A percentile compares a stretch with the other conserved stretches of the same genome.
These are phyloP conservation scores for Solanum habrochaites DNA, from an alignment of 257 asterid species.

Conservation along the genomic window DNA sequence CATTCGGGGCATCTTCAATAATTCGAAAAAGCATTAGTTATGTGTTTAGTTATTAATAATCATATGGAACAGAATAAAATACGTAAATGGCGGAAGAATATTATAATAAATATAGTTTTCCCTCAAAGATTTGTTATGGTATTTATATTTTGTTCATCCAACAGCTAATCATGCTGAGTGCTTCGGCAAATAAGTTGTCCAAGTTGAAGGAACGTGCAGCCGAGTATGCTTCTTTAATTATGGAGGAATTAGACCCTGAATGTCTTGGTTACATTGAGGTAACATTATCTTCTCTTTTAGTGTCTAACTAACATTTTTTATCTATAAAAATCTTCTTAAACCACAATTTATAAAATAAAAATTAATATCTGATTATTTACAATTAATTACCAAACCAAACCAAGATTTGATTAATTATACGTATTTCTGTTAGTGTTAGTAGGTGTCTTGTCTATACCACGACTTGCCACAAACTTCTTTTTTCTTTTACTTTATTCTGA, in stretches of 20 bases:
- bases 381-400: background rate
- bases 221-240: conserved; percentile 71
- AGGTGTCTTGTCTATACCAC: conserved; percentile 5
- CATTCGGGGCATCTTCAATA: background rate
- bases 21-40: background rate
- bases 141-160: background rate
- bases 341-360: background rate
- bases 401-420: background rate
- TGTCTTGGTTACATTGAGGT: conserved; percentile 84
- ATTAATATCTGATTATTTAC: background rate
- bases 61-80: background rate
- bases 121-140: background rate
- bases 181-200: conserved; percentile 85
- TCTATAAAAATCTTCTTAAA: background rate
- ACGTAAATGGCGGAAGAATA: background rate
- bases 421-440: background rate
- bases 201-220: conserved; percentile 75
- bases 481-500: background rate
- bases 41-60: background rate
- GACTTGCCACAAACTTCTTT: background rate
- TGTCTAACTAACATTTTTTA: background rate
- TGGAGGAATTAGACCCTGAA: conserved; percentile 95
- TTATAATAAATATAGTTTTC: background rate
- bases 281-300: background rate
- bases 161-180: conserved; percentile 90